Percentiles rank a stretch among this genome's conserved stretches.
These are phyloP conservation scores for Talaromyces pinophilus DNA, from an alignment of 2,329 filamentous ascomycete genomes.

Conservation along the genomic window DNA sequence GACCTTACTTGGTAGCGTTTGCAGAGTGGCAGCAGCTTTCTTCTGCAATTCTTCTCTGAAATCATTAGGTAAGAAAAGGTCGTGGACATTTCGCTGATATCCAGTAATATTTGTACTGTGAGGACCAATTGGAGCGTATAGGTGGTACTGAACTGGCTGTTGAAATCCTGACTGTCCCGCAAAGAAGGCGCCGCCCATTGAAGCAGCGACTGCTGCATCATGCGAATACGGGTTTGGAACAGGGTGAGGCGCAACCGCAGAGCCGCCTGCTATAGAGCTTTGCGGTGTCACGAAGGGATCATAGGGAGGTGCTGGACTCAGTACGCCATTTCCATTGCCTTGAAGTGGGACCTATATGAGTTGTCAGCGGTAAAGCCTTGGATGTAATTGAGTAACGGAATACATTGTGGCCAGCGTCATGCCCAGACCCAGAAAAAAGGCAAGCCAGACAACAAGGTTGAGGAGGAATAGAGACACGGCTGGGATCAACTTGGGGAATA, in stretches of 20 bases:
- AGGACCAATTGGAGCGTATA: constrained; percentile 86
- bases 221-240: constrained; percentile 76
- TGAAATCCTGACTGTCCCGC: constrained; percentile 59
- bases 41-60: constrained; percentile 85
- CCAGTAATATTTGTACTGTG: constrained; percentile 76
- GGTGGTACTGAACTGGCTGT: constrained; percentile 80
- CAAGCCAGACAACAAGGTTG: constrained; percentile 1
- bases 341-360: constrained; percentile 37
- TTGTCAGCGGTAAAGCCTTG: neutral
- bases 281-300: constrained; percentile 66
- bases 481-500: neutral
- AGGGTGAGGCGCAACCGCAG: constrained; percentile 37
- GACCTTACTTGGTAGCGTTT: constrained; percentile 75
- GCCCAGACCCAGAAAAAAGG: neutral
- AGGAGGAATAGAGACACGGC: neutral
- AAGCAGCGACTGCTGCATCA: constrained; percentile 53
- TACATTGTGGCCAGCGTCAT: constrained; percentile 5
- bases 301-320: constrained; percentile 55
- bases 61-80: constrained; percentile 88
- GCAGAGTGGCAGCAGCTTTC: constrained; percentile 80
- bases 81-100: constrained; percentile 83
- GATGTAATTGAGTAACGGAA: neutral
- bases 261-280: constrained; percentile 54
- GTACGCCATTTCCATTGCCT: constrained; percentile 52
- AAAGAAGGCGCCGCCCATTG: constrained; percentile 67